Base-by-base conservation (phyloP, 352 stramenopile species). In the Globisporangium nagaii region DNA sequence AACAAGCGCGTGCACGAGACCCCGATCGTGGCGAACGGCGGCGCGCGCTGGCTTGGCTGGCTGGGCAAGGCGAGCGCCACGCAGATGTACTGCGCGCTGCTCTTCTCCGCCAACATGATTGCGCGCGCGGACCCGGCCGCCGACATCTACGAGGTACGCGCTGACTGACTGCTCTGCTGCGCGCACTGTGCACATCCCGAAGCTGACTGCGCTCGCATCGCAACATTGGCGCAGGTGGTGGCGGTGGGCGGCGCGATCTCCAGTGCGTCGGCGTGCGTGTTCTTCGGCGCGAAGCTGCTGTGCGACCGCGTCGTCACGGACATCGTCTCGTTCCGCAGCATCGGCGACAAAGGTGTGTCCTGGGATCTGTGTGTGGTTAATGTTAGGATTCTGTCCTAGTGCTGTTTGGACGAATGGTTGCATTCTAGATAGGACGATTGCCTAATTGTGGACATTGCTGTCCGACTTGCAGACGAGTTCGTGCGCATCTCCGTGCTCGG, bases 241-340 rank as follows among this genome's bases (percentile, higher is more conserved):
- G 70, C 75, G 8, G 73, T 62, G 0, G 79, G 71, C 52, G 75
- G 73, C 25, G 70, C 77, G 30, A 86, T 90, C 35, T 80, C 67
- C 52, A 90, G 75, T 37, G 77, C 79, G 28, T 90, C 79, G 1
- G 66, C 64, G 20, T 79, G 69, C 24, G 73, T 84, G 32, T 90
- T 85, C 56, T 86, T 88, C 22, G 80, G 77, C 2, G 80, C 77
- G 9, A 90, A 90, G 58, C 41, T 84, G 35, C 28, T 85, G 24
- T 90, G 80, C 52, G 72, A 87, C 57, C 77, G 65, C 47, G 71
- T 90, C 34, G 78, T 90, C 28, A 88, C 78, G 41, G 80, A 90
- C 62, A 68, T 90, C 31, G 63, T 70, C 20, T 81, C 80, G n/a
- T 86, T 67, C 48, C 72, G 80, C 45, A 71, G 66, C 58, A 62